Evolutionary conservation across 208 protist genomes (phyloP), one percentile per base, ranked within the genome.

Genomic region (Trypanosoma rangeli): DNA sequence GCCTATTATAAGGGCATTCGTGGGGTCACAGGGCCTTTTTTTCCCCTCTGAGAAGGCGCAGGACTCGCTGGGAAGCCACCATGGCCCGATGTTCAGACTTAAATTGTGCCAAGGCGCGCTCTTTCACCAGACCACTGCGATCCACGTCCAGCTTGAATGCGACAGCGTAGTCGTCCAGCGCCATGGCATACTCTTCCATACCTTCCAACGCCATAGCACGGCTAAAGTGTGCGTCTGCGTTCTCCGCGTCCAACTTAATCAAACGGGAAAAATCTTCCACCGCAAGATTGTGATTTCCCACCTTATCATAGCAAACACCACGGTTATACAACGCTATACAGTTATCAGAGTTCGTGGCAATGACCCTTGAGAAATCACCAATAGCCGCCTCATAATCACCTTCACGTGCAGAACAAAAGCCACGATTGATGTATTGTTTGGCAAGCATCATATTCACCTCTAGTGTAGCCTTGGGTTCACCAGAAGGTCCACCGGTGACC

Each of bases 271-370:
- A 89, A 66, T 94, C 88, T 5, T 57, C 33, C n/a, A 92, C 57
- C n/a, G 89, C 85, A n/a, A 53, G 39, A 22, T 53, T 18, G 64
- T 86, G 84, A 31, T 81, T 28, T 12, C 68, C 68, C n/a, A 70
- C n/a, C 66, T 93, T 95, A 57, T 93, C 86, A 62, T 85, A 93
- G 60, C 73, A 83, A 52, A 96, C 85, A 48, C 92, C 92, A 39
- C 93, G 85, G 76, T 97, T 97, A 73, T 96, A 87, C 4, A 83
- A 80, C 5, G 90, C 91, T 78, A 97, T 80, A 4, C 68, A 35
- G 73, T 97, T 94, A 29, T 35, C 26, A 3, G 70, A 58, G 58
- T 97, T 87, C 15, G 83, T 63, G 18, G 57, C 48, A 20, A 97
- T 58, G 16, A 94, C 86, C 50, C 70, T 54, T 18, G 75, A 82